Evolutionary conservation across 441 rosid genomes (phyloP), one percentile per base, ranked within the genome.

Genomic region (Biscutella laevigata): DNA sequence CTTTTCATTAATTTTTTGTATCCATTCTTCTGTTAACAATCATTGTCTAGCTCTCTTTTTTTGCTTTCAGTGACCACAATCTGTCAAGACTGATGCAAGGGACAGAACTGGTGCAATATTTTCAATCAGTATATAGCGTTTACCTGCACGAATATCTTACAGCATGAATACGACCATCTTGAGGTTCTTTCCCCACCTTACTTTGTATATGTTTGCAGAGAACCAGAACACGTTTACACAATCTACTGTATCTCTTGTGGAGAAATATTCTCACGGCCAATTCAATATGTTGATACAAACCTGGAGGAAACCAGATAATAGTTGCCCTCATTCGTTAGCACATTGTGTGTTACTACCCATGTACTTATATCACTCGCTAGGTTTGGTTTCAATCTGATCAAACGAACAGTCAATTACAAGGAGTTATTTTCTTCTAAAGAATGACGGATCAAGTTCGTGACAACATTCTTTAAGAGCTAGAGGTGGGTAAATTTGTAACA

Each of bases 151-250:
- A 37, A n/a, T n/a, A 77, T 88, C 61, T 92, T 92, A 67, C 98
- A 88, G 67, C 98, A 92, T 54, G 96, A 92, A 71, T 92, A 79
- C 40, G 98, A 92, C 59, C 96, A 92, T 74, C 68, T 92, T 42
- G 78, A 83, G 89, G 98, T 83, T 43, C n/a, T 52, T 64, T 52
- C 46, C 63, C 22, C 45, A 25, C 33, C 33, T 56, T 50, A 2
- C 8, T 24, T 28, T 30, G 55, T 19, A 55, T 36, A 20, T 28
- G 10, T 15, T 16, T 40, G 42, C 40, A 51, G 58, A 53, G 36
- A 61, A 19, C 4, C 17, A 39, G 34, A 16, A 47, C 20, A 29
- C 34, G n/a, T n/a, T n/a, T n/a, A n/a, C n/a, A n/a, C n/a, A n/a
- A n/a, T n/a, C n/a, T n/a, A n/a, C n/a, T n/a, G n/a, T n/a, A n/a